Percentiles rank a stretch among this genome's conserved stretches.
Conservation (phyloP, 305 asterid genomes). For the Rubia balearica region DNA sequence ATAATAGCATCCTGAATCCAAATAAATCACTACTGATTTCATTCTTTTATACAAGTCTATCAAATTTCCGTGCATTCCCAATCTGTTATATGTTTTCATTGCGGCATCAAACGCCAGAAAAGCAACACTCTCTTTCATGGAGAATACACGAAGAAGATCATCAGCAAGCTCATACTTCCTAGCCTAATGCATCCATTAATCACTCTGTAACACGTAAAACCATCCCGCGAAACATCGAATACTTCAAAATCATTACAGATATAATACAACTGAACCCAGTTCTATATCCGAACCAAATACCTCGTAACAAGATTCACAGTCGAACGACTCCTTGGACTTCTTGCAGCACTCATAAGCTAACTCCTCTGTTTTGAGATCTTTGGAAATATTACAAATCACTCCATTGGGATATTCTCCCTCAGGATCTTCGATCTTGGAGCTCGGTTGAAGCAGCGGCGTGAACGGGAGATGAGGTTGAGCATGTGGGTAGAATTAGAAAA, state of each 20-base stretch:
- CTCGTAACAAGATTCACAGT: slow-evolving; percentile 58
- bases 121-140: slow-evolving; percentile 34
- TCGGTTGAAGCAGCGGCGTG: slow-evolving; percentile 35
- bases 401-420: slow-evolving; percentile 41
- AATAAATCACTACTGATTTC: slow-evolving; percentile 39
- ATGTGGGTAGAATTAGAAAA: slow-evolving; percentile 21
- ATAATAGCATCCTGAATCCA: slow-evolving; percentile 44
- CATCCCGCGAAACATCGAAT: slow-evolving; percentile 47
- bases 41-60: slow-evolving; percentile 35
- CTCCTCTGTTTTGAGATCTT: slow-evolving; percentile 50
- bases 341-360: slow-evolving; percentile 47
- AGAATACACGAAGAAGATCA: slow-evolving; percentile 41
- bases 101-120: slow-evolving; percentile 58
- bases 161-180: slow-evolving; percentile 60
- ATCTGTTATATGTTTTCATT: slow-evolving; percentile 70
- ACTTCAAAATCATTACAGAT: slow-evolving; percentile 43
- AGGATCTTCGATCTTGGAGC: slow-evolving; percentile 39
- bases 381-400: slow-evolving; percentile 48
- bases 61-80: slow-evolving; percentile 77
- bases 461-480: slow-evolving; percentile 28
- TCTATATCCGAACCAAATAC: slow-evolving; percentile 50
- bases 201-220: slow-evolving; percentile 42
- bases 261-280: slow-evolving; percentile 42
- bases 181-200: slow-evolving; percentile 47
- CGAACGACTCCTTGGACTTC: slow-evolving; percentile 38